Evolutionary conservation across 768 basidiomycete species (phyloP).

Genomic region (Lentinula sp.): DNA sequence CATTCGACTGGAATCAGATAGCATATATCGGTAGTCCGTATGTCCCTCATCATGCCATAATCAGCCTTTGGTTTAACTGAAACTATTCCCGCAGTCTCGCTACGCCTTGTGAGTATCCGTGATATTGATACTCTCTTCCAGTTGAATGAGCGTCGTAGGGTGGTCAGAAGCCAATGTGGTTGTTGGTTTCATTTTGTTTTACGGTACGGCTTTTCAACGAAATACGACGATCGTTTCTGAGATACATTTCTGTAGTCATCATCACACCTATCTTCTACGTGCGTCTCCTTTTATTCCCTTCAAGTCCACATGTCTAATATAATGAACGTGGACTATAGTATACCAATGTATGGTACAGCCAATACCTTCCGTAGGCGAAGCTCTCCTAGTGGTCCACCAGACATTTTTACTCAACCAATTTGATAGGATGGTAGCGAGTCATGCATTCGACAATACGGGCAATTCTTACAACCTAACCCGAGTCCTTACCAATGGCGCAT

Average conservation of each 20-base stretch:
- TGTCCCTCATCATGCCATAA: slow-evolving; percentile 15
- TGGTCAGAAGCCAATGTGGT: slow-evolving; percentile 50
- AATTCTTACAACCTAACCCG: slow-evolving; percentile 33
- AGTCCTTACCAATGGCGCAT: slow-evolving; percentile 31
- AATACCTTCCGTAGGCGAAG: slow-evolving; percentile 48
- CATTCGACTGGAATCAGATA: slow-evolving; percentile 64
- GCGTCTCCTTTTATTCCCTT: slow-evolving; percentile 9
- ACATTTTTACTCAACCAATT: slow-evolving; percentile 14
- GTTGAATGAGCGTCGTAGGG: slow-evolving; percentile 21
- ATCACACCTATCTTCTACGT: slow-evolving; percentile 46
- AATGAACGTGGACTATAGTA: slow-evolving; percentile 25
- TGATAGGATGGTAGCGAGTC: slow-evolving; percentile 37
- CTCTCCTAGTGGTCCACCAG: slow-evolving; percentile 10
- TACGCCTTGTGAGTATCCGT: slow-evolving; percentile 34
- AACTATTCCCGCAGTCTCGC: slow-evolving; percentile 28
- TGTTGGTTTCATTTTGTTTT: slow-evolving; percentile 37
- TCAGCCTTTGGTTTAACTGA: slow-evolving; percentile 8
- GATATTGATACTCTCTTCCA: background rate
- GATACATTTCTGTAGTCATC: slow-evolving; percentile 29
- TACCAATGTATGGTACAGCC: slow-evolving; percentile 50
- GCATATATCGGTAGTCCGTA: slow-evolving; percentile 64
- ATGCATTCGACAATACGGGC: slow-evolving; percentile 61
- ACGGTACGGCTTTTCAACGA: slow-evolving; percentile 22
- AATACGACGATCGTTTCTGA: background rate
- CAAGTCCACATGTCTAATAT: background rate